Percentiles rank a stretch among this genome's conserved stretches.
These are phyloP conservation scores for Rostrohypoxylon terebratum DNA, from an alignment of 495 filamentous ascomycete species.

Conservation along the genomic window DNA sequence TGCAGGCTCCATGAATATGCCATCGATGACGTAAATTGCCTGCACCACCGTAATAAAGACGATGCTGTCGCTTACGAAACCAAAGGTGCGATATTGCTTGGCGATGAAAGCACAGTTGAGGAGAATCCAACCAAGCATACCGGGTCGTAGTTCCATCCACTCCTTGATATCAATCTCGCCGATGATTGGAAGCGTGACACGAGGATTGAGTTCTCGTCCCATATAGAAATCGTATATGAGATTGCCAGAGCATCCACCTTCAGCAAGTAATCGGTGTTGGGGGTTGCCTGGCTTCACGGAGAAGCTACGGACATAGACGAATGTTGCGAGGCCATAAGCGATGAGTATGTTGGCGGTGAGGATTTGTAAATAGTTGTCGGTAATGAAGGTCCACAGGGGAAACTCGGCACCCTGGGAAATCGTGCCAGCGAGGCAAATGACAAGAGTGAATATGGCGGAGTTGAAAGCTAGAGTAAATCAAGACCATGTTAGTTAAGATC, in stretches of 20 bases:
- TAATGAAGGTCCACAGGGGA: conserved; percentile 89
- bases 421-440: conserved; percentile 76
- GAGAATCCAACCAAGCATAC: conserved; percentile 89
- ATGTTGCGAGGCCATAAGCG: conserved; percentile 72
- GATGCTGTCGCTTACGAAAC: conserved; percentile 88
- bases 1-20: conserved; percentile 88
- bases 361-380: conserved; percentile 88
- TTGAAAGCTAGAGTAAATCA: conserved; percentile 70
- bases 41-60: conserved; percentile 83
- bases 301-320: conserved; percentile 85
- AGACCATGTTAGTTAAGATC: conserved; percentile 6
- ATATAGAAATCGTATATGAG: conserved; percentile 97
- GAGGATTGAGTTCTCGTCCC: conserved; percentile 95
- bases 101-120: conserved; percentile 87
- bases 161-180: conserved; percentile 91
- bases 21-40: conserved; percentile 85
- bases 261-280: conserved; percentile 75
- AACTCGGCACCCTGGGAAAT: conserved; percentile 82
- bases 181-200: conserved; percentile 79
- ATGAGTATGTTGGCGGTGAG: conserved; percentile 86
- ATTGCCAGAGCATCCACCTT: conserved; percentile 86
- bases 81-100: conserved; percentile 86
- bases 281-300: conserved; percentile 72
- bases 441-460: conserved; percentile 77
- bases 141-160: conserved; percentile 90